phyloP scores from a whole-genome alignment of 1,284 basidiomycete genomes.

The Malassezia psittaci region DNA sequence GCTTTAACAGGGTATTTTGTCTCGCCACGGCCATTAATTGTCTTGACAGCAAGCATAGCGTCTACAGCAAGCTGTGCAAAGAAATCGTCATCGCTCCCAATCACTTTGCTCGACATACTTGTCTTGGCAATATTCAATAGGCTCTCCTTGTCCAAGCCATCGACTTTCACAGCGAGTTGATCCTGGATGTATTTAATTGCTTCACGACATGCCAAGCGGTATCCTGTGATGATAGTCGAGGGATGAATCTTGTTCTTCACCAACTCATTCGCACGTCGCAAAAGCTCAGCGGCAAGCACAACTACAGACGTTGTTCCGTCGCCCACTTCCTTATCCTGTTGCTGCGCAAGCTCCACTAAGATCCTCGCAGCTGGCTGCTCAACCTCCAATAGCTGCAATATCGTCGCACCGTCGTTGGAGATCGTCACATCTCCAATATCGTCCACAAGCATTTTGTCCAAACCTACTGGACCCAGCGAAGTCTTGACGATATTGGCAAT shows the following conservation, averaged over 20 bases:
- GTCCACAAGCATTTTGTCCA: conserved; percentile 70
- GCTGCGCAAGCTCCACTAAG: conserved; percentile 94
- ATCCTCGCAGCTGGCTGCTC: conserved; percentile 85
- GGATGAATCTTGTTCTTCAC: conserved; percentile 98
- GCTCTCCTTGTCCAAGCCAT: conserved; percentile 77
- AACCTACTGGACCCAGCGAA: conserved; percentile 77
- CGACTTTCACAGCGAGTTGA: conserved; percentile 89
- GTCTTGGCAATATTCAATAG: conserved; percentile 96
- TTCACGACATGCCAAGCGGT: conserved; percentile 90
- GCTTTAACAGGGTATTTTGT: conserved; percentile 99
- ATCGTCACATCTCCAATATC: conserved; percentile 99
- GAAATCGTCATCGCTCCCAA: conserved; percentile 92
- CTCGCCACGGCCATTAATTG: conserved; percentile 85
- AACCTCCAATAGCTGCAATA: conserved; percentile 80
- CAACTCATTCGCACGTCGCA: conserved; percentile 90
- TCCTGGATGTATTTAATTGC: conserved; percentile 98
- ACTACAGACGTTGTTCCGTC: conserved; percentile 99
- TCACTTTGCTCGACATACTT: conserved; percentile 97
- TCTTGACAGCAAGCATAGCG: conserved; percentile 95
- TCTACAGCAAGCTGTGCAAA: conserved; percentile 98
- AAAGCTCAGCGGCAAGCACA: conserved; percentile 87
- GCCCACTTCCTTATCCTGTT: conserved; percentile 98
- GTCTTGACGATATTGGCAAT: conserved; percentile 98
- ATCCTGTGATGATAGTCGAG: conserved; percentile 97
- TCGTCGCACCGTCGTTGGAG: conserved; percentile 98